These are phyloP conservation scores for Ascochyta fabae DNA, from an alignment of 2,329 filamentous ascomycete genomes.

Conservation along the genomic window DNA sequence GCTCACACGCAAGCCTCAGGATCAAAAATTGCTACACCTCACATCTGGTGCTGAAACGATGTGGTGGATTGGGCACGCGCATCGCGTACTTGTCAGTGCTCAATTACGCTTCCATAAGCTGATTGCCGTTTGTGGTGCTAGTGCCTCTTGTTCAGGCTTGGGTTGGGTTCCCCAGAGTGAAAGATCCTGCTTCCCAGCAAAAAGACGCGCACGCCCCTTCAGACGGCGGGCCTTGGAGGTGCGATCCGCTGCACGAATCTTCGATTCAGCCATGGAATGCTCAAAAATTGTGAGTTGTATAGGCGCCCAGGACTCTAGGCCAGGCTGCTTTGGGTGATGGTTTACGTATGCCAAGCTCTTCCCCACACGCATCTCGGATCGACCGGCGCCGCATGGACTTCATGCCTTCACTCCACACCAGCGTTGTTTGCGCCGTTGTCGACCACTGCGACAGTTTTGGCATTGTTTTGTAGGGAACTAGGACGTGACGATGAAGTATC, in stretches of 20 bases:
- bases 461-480: background rate
- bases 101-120: constrained; percentile 10
- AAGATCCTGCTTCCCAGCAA: constrained; percentile 20
- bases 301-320: constrained; percentile 20
- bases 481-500: background rate
- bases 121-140: constrained; percentile 19
- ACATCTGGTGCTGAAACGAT: background rate
- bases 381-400: constrained; percentile 29
- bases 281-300: constrained; percentile 19
- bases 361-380: constrained; percentile 37
- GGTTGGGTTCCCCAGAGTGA: constrained; percentile 14
- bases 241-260: constrained; percentile 27
- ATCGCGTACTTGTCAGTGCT: constrained; percentile 11
- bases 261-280: constrained; percentile 33
- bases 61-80: background rate
- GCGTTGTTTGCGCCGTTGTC: background rate
- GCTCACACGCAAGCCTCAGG: background rate
- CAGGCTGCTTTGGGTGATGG: constrained; percentile 30
- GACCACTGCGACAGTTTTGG: background rate
- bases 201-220: constrained; percentile 26
- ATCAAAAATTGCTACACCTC: background rate
- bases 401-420: constrained; percentile 17
- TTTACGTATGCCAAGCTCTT: constrained; percentile 40
- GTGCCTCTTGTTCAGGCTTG: constrained; percentile 14
- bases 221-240: constrained; percentile 1